Percentiles rank a stretch among this genome's conserved stretches.
Conservation (phyloP, 805 yeast genomes). For the Ogataea paradorogensis region DNA sequence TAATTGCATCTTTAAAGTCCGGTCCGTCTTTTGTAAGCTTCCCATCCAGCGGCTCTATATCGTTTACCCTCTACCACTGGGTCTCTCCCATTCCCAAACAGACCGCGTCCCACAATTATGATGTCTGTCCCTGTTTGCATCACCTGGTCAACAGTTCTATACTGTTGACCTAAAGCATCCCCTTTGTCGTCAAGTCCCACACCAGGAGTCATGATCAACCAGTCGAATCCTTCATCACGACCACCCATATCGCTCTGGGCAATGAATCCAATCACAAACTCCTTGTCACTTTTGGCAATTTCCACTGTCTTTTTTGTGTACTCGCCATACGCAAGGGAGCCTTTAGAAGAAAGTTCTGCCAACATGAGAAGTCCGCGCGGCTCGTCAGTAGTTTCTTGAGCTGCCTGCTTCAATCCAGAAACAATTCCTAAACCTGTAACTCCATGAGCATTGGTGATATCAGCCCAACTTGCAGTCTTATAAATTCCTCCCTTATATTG, state of each 20-base stretch:
- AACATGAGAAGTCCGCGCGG: conserved; percentile 91
- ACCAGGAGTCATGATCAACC: conserved; percentile 98
- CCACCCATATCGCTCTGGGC: conserved; percentile 91
- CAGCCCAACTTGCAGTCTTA: conserved; percentile 91
- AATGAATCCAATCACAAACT: conserved; percentile 93
- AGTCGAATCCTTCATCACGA: conserved; percentile 80
- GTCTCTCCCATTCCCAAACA: conserved; percentile 92
- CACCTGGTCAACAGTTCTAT: conserved; percentile 87
- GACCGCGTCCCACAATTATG: conserved; percentile 97
- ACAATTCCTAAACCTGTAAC: conserved; percentile 95
- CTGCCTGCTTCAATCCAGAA: conserved; percentile 80
- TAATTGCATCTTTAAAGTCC: conserved; percentile 10
- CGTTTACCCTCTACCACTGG: conserved; percentile 84
- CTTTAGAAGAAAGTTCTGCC: conserved; percentile 93
- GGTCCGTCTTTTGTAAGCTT: conserved; percentile 61
- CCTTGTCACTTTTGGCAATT: conserved; percentile 77
- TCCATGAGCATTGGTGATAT: conserved; percentile 96
- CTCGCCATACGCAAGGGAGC: conserved; percentile 89
- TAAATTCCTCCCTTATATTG: conserved; percentile 91
- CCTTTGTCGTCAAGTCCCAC: conserved; percentile 97
- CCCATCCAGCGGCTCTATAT: conserved; percentile 94
- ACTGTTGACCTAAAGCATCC: conserved; percentile 94
- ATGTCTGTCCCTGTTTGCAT: conserved; percentile 85
- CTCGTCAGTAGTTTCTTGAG: conserved; percentile 63
- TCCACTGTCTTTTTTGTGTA: conserved; percentile 87